Base-by-base conservation (phyloP, 148 eudicot species). In the Limonium bicolor region DNA sequence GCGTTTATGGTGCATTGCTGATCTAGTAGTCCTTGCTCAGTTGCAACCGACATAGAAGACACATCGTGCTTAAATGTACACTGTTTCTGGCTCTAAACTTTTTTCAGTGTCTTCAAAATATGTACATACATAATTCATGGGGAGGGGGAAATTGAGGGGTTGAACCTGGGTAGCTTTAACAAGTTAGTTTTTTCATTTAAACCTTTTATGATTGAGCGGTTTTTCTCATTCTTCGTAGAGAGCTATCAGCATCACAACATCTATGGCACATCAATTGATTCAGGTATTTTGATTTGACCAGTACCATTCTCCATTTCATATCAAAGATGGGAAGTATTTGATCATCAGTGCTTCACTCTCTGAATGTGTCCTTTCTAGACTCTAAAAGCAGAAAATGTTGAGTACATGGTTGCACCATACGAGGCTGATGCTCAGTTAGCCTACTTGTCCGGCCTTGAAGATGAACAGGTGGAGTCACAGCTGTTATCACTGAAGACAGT, bases 371-470 rank as follows among this genome's bases (percentile, higher is more conserved):
- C 36, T 5, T 38, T 62, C 41, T 67, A 83, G 94, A 71, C 63
- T 46, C 55, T 84, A 46, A 73, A 61, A 37, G 59, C 74, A 27
- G 82, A 80, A 51, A 68, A 80, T 20, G 62, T 84, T 31, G 95
- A 84, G 25, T 84, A 76, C 53, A 51, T 74, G 27, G 90, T 84
- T 32, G 85, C 95, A 28, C 95, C 95, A 54, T 84, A 80, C 37
- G 95, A 84, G 48, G 95, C 95, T 36, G 95, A 84, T 71, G 95
- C 95, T 27, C 88, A 84, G 41, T 69, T 84, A 58, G 95, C 95
- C 20, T 76, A 84, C 62, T 31, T 84, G 54, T 63, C 71, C 38
- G 51, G 59, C 46, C 66, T 84, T 28, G 75, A 68, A 54, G 68
- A 51, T 31, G 76, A 71, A 41, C 68, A 46, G 82, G 73, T 49